phyloP scores from a whole-genome alignment of 1,139 yeast species.

The Protomyces arabidopsidicola region DNA sequence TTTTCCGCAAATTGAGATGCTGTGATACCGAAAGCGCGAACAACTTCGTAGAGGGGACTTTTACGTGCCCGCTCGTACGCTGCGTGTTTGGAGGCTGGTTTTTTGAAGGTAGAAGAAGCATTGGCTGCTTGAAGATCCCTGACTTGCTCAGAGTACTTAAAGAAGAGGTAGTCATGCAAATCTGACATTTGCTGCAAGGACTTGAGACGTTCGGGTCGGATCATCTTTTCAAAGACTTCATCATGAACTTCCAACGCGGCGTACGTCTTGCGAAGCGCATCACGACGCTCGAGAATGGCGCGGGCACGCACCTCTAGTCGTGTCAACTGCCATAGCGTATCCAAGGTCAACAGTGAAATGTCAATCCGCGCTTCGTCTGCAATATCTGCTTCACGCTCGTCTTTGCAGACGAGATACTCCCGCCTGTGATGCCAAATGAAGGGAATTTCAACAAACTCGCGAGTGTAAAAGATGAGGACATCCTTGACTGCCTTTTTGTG shows the following conservation, averaged over 20 bases:
- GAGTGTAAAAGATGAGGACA: conserved; percentile 71
- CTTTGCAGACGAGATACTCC: conserved; percentile 65
- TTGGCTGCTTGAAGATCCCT: conserved; percentile 35
- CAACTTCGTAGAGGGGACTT: conserved; percentile 63
- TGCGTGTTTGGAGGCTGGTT: conserved; percentile 63
- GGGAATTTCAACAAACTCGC: conserved; percentile 86
- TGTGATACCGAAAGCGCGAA: conserved; percentile 68
- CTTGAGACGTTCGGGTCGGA: conserved; percentile 48
- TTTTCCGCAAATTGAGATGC: conserved; percentile 82
- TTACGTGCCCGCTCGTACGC: conserved; percentile 69
- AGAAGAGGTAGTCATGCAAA: conserved; percentile 74
- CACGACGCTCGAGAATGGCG: conserved; percentile 71
- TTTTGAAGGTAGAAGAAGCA: conserved; percentile 41
- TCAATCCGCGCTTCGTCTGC: conserved; percentile 41
- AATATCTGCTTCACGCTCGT: conserved; percentile 33
- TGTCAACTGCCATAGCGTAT: conserved; percentile 88
- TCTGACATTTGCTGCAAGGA: conserved; percentile 82
- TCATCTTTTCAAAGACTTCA: conserved; percentile 53
- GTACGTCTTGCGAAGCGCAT: conserved; percentile 56
- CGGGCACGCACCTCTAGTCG: conserved; percentile 85
- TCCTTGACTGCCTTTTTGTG: conserved; percentile 65
- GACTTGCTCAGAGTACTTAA: conserved; percentile 70
- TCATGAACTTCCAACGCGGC: conserved; percentile 56
- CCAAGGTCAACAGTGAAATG: conserved; percentile 44
- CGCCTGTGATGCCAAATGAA: conserved; percentile 93